Conservation (phyloP, 805 yeast species). For the Teunomyces panamensis region DNA sequence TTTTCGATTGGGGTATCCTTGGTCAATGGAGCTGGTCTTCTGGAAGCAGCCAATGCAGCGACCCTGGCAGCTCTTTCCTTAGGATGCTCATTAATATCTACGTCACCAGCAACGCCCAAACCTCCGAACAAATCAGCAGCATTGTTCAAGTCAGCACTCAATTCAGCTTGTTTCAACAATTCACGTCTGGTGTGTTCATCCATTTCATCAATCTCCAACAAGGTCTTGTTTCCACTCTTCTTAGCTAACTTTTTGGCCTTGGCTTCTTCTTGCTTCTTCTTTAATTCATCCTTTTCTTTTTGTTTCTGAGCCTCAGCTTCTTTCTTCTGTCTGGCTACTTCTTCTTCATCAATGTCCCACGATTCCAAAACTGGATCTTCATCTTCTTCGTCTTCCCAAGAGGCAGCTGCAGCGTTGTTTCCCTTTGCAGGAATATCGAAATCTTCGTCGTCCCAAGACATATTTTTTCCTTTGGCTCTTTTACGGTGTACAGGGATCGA, state of each 20-base stretch:
- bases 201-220: constrained; percentile 60
- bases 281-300: constrained; percentile 43
- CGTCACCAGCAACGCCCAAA: constrained; percentile 46
- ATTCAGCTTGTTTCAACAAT: constrained; percentile 73
- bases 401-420: constrained; percentile 49
- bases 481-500: background rate
- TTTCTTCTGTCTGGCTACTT: constrained; percentile 49
- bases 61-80: constrained; percentile 49
- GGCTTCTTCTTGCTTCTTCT: constrained; percentile 41
- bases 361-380: constrained; percentile 78
- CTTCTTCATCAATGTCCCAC: constrained; percentile 86
- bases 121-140: constrained; percentile 92
- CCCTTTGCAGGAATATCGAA: constrained; percentile 60
- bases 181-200: constrained; percentile 76
- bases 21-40: constrained; percentile 35
- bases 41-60: constrained; percentile 34
- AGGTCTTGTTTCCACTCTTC: constrained; percentile 35
- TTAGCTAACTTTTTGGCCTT: constrained; percentile 47
- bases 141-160: constrained; percentile 82
- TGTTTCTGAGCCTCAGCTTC: constrained; percentile 40
- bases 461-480: constrained; percentile 13
- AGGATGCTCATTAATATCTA: constrained; percentile 49
- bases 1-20: constrained; percentile 60
- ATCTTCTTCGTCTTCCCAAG: constrained; percentile 82
- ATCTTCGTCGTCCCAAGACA: constrained; percentile 85